Conservation (phyloP, 1,284 basidiomycete genomes). For the Fistulina hepatica region DNA sequence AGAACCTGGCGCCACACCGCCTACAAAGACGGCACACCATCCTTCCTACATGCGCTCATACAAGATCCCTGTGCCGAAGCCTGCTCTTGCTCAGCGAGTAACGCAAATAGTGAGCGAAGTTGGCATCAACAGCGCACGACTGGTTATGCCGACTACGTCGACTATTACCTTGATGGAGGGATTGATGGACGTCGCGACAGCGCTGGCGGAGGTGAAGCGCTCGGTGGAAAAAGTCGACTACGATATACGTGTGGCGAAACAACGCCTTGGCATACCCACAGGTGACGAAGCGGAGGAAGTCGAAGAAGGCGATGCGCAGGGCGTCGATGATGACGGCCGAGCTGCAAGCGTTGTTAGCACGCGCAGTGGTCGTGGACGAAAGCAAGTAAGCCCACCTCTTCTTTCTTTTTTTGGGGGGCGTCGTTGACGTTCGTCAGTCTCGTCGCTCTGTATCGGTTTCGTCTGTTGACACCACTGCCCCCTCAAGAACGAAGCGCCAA, state of each 20-base stretch:
- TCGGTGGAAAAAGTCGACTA: constrained; percentile 78
- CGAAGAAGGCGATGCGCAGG: neutral
- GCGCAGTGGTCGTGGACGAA: constrained; percentile 45
- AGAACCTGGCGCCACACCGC: constrained; percentile 41
- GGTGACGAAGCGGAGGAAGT: constrained; percentile 27
- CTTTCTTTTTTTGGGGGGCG: constrained; percentile 2
- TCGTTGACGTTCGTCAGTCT: constrained; percentile 24
- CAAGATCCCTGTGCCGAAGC: constrained; percentile 71
- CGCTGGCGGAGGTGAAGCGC: constrained; percentile 80
- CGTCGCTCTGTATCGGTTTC: constrained; percentile 54
- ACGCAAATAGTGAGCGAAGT: constrained; percentile 67
- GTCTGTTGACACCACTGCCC: constrained; percentile 51
- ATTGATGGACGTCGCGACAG: constrained; percentile 58
- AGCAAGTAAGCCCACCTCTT: constrained; percentile 34
- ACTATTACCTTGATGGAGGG: constrained; percentile 67
- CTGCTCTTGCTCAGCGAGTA: constrained; percentile 62
- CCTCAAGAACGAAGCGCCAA: constrained; percentile 46
- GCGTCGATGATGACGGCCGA: neutral
- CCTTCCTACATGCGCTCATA: constrained; percentile 74
- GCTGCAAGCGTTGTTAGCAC: too few species aligned
- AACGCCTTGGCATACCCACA: constrained; percentile 49
- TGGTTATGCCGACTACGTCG: constrained; percentile 86
- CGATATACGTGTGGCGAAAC: constrained; percentile 65
- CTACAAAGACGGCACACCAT: constrained; percentile 66
- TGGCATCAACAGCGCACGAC: constrained; percentile 57